Percentiles rank a stretch among this genome's conserved stretches.
Evolutionary conservation across 768 basidiomycete species (phyloP).

Genomic region (Suillus ampliporus): DNA sequence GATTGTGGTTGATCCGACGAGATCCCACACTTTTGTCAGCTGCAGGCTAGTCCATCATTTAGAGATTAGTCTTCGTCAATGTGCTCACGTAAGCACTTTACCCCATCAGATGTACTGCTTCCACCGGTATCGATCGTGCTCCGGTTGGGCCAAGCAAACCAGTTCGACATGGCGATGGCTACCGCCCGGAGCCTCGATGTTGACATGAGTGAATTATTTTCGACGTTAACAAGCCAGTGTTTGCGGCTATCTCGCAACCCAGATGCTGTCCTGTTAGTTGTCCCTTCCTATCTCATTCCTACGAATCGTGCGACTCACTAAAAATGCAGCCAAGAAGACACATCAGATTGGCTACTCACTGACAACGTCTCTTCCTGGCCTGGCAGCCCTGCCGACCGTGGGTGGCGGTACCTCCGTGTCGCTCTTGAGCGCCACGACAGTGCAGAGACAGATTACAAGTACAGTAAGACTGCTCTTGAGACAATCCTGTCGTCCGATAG

Average conservation of each 20-base stretch:
- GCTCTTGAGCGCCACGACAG: slow-evolving; percentile 81
- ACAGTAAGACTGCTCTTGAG: slow-evolving; percentile 79
- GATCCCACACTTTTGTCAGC: slow-evolving; percentile 67
- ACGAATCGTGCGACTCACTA: slow-evolving; percentile 11
- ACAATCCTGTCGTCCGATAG: slow-evolving; percentile 73
- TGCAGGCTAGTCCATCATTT: slow-evolving; percentile 56
- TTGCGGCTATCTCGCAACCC: slow-evolving; percentile 71
- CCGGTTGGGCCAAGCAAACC: slow-evolving; percentile 76
- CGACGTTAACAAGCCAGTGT: slow-evolving; percentile 77
- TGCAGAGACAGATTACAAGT: slow-evolving; percentile 70
- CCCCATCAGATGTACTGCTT: slow-evolving; percentile 53
- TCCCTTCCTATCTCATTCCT: slow-evolving; percentile 8
- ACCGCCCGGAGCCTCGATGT: slow-evolving; percentile 77
- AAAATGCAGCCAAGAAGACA: slow-evolving; percentile 64
- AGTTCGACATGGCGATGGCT: slow-evolving; percentile 80
- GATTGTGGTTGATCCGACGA: slow-evolving; percentile 72
- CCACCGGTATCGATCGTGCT: slow-evolving; percentile 72
- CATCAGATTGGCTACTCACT: slow-evolving; percentile 82
- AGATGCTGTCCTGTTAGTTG: slow-evolving; percentile 60
- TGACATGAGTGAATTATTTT: slow-evolving; percentile 89
- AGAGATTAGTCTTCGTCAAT: not conserved
- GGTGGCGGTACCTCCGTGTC: slow-evolving; percentile 87
- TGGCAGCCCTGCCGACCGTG: slow-evolving; percentile 78
- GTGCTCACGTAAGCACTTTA: slow-evolving; percentile 20
- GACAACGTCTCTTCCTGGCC: slow-evolving; percentile 85